phyloP scores from a whole-genome alignment of 2,329 filamentous ascomycete species.

The Hymenotorrendiella dingleyae region DNA sequence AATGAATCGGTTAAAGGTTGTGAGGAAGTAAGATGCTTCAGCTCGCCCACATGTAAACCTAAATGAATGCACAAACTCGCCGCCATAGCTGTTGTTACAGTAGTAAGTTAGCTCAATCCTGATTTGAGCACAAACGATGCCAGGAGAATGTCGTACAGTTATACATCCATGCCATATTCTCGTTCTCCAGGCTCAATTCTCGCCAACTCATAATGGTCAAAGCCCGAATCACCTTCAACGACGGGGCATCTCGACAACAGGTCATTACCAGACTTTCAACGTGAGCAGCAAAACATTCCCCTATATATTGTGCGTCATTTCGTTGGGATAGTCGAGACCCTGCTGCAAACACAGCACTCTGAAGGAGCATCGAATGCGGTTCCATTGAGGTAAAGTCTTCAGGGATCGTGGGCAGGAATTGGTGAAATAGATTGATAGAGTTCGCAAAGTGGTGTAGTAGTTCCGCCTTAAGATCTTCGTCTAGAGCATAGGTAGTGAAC shows the following conservation, averaged over 20 bases:
- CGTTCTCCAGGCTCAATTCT: constrained; percentile 3
- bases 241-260: no score
- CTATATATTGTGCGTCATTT: neutral
- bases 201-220: constrained; percentile 2
- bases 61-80: neutral
- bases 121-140: no score
- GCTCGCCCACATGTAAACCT: neutral
- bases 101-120: no score
- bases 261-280: no score
- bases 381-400: neutral
- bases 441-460: neutral
- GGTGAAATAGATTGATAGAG: neutral
- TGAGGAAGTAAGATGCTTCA: neutral
- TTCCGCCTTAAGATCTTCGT: neutral
- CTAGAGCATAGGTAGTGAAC: neutral
- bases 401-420: neutral
- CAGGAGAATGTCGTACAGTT: neutral
- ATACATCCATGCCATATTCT: constrained; percentile 6
- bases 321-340: neutral
- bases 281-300: no score
- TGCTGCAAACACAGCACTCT: neutral
- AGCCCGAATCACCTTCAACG: neutral
- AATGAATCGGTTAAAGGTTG: neutral
- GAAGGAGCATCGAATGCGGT: neutral
- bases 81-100: neutral